Conservation (phyloP, 2,329 filamentous ascomycete species). For the Sporothrix curviconia region DNA sequence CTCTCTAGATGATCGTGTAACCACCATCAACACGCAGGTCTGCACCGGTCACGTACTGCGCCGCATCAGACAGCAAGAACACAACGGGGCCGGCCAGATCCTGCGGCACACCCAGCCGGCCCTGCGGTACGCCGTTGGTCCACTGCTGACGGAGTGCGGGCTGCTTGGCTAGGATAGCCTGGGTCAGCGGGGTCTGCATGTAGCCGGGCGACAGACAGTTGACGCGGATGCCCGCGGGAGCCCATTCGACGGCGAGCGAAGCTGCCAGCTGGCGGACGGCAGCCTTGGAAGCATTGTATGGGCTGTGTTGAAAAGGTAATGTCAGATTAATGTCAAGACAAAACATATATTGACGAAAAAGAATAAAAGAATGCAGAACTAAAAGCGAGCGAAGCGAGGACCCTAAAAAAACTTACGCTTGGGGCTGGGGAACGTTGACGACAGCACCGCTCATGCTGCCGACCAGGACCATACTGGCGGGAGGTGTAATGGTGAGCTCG, state of each 20-base stretch:
- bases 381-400: neutral
- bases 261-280: conserved; percentile 82
- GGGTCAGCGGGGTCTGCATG: conserved; percentile 91
- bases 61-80: conserved; percentile 76
- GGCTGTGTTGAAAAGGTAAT: conserved; percentile 35
- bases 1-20: conserved; percentile 67
- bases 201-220: conserved; percentile 95
- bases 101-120: conserved; percentile 86
- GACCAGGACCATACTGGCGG: conserved; percentile 87
- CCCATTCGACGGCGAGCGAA: conserved; percentile 91
- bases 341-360: no score
- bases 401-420: conserved; percentile 47
- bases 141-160: conserved; percentile 84
- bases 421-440: conserved; percentile 91
- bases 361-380: conserved; percentile 12
- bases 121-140: conserved; percentile 85
- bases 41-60: conserved; percentile 63
- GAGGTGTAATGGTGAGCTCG: conserved; percentile 39
- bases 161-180: conserved; percentile 91
- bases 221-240: conserved; percentile 76
- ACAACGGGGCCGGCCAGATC: conserved; percentile 91
- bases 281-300: conserved; percentile 90
- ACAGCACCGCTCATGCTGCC: conserved; percentile 92
- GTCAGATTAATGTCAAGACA: neutral
- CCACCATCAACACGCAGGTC: conserved; percentile 80